Evolutionary conservation across 139 green algal species (phyloP).

Genomic region (Gonium pectorale): DNA sequence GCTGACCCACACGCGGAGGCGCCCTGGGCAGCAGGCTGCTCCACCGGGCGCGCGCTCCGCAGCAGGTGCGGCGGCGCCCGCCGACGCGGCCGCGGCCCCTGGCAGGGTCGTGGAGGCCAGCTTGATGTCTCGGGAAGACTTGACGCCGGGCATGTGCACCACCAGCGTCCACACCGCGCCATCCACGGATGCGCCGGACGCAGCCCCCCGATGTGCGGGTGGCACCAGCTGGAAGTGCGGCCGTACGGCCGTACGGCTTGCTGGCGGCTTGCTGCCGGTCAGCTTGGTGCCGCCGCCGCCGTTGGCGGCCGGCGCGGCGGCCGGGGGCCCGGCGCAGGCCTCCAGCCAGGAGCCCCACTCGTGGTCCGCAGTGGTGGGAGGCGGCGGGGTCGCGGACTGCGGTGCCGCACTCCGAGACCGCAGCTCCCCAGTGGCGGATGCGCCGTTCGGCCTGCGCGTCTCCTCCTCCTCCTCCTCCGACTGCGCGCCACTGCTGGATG

Average conservation of each 20-base stretch:
- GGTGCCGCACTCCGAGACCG: neutral
- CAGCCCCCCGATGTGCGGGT: neutral
- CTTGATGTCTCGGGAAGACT: neutral
- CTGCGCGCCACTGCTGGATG: neutral
- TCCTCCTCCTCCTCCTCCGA: neutral
- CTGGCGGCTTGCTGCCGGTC: neutral
- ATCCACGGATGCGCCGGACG: neutral
- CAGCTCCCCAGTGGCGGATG: neutral
- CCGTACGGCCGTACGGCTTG: neutral
- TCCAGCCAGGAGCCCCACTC: neutral
- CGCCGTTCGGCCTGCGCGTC: neutral
- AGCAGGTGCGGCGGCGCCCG: neutral
- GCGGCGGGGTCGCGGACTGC: neutral
- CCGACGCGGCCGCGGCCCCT: neutral
- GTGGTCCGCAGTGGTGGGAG: neutral
- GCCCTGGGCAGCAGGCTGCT: neutral
- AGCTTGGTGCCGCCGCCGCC: neutral
- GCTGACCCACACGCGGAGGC: slow-evolving; percentile 18
- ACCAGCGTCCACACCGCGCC: neutral
- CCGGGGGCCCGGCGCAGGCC: neutral
- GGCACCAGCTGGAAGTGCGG: neutral
- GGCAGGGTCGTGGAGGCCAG: neutral
- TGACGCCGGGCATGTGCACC: slow-evolving; percentile 7
- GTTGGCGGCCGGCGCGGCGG: neutral
- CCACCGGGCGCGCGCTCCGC: neutral